Base-by-base conservation (phyloP, 1,284 basidiomycete genomes). In the Pisolithus thermaeus region DNA sequence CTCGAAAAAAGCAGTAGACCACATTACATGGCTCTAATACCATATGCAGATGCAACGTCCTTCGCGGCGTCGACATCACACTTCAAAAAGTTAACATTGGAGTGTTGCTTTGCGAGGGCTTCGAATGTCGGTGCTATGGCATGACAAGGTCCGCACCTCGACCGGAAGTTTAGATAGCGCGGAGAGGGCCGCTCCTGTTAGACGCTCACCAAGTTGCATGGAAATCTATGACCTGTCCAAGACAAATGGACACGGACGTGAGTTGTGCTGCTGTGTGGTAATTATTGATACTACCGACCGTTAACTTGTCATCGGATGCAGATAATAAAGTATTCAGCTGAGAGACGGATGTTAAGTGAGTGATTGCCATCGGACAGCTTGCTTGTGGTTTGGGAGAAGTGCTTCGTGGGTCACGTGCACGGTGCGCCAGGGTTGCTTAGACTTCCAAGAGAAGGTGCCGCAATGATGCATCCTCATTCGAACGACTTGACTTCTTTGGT, bases 71-170 rank as follows among this genome's bases (percentile, higher is more conserved):
- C 87, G 14, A 89, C 86, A 60, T 90, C 87, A 60, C 84, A 87
- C 63, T 90, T 90, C 60, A 89, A 62, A 68, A 91, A 90, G 64
- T 87, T 87, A 52, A 84, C 87, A 44, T 75, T 75, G 23, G 70
- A 71, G 62, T 84, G 82, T 61, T 86, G 72, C 61, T 81, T 82
- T 12, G 86, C 75, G 2, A 90, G 71, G 1, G 78, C 70, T 59
- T 88, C 87, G 57, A 76, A 90, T 2, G 73, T 70, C 2, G 88
- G 88, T 3, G 88, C 87, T 58, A 90, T 90, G 51, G 75, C 73
- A 66, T 87, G 86, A 63, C 88, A 91, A 35, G 87, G 87, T 3
- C 85, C 83, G 76, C 88, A 90, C 87, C 87, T 89, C 49, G 58
- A 50, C 41, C 25, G 48, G 16, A 27, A 20, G 12, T 37, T 61